Evolutionary conservation across 306 rosid genomes (phyloP), one percentile per base, ranked within the genome.

Genomic region (Argentina anserina): DNA sequence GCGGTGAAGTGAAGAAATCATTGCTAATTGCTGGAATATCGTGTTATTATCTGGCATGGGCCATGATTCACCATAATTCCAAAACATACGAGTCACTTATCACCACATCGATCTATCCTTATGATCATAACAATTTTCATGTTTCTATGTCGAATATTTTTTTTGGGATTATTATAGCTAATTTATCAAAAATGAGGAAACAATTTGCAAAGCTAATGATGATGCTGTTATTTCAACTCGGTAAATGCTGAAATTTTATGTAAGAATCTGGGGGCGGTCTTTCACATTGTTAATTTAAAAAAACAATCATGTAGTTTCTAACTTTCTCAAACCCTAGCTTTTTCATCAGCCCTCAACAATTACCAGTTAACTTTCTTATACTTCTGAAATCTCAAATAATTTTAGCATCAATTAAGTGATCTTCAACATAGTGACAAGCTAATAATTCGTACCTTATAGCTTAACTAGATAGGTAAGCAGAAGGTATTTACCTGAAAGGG

Each of bases 41-140:
- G 75, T 76, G 84, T 84, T 81, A 86, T 87, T 87, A 87, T 45
- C 84, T 90, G 90, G 67, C 90, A 84, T 78, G 87, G 86, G 86
- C 68, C 79, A 66, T 59, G 53, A 65, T 83, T 87, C 92, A 85
- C 83, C 74, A 76, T 82, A 75, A 82, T 87, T 85, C 82, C 80
- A 77, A 78, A 81, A 72, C 64, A 81, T 65, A 58, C 49, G 33
- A 69, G 79, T 89, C 87, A 89, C 87, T 83, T 85, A 92, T 87
- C 88, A 87, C 82, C 75, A 76, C 78, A 89, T 75, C 83, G n/a
- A 61, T 70, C 60, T 77, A 82, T 85, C 84, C 67, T 73, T 78
- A 67, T 84, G 79, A 73, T 70, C 68, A 67, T 77, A 82, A 76
- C 69, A 31, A 73, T 61, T 67, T 55, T 55, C 56, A 67, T 26